These are phyloP conservation scores for Phyllachora maydis DNA, from an alignment of 2,329 filamentous ascomycete species.

Conservation along the genomic window DNA sequence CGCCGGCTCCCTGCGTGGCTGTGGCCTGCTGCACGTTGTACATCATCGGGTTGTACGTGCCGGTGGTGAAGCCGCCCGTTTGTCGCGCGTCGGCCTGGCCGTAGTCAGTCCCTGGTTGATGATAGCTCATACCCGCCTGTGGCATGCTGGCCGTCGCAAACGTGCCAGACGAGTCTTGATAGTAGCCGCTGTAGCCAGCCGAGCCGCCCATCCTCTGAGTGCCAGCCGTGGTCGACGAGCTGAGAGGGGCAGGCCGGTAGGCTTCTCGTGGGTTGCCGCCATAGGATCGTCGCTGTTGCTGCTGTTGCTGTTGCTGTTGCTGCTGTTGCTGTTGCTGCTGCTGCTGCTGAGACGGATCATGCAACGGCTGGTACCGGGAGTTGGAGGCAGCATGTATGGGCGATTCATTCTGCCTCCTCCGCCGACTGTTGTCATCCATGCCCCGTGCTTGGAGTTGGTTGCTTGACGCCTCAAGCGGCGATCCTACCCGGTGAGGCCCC, in stretches of 20 bases:
- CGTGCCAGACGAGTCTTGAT: conserved; percentile 26
- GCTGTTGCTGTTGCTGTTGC: too few species aligned
- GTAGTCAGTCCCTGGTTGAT: conserved; percentile 38
- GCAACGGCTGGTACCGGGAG: conserved; percentile 23
- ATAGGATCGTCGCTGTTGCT: conserved; percentile 23
- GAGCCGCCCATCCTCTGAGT: conserved; percentile 29
- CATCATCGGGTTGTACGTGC: conserved; percentile 47
- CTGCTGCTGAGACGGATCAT: too few species aligned
- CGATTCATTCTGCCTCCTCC: conserved; percentile 56
- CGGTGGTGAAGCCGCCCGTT: conserved; percentile 26
- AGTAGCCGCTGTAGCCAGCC: conserved; percentile 37
- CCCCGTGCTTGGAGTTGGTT: conserved; percentile 28
- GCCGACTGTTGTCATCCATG: conserved; percentile 63
- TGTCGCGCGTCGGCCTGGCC: conserved; percentile 33
- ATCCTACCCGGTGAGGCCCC: conserved; percentile 42
- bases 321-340: too few species aligned
- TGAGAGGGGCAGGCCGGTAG: conserved; percentile 26
- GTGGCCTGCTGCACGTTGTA: conserved; percentile 51
- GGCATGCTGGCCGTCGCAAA: conserved; percentile 36
- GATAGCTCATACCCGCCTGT: conserved; percentile 27
- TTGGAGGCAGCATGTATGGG: conserved; percentile 39
- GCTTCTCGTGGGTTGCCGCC: conserved; percentile 23
- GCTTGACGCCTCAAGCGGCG: conserved; percentile 31
- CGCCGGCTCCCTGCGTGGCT: conserved; percentile 30
- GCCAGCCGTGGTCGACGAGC: conserved; percentile 21